Conservation (phyloP, 192 early-diverging fungal genomes). For the Kickxella alabastrina region DNA sequence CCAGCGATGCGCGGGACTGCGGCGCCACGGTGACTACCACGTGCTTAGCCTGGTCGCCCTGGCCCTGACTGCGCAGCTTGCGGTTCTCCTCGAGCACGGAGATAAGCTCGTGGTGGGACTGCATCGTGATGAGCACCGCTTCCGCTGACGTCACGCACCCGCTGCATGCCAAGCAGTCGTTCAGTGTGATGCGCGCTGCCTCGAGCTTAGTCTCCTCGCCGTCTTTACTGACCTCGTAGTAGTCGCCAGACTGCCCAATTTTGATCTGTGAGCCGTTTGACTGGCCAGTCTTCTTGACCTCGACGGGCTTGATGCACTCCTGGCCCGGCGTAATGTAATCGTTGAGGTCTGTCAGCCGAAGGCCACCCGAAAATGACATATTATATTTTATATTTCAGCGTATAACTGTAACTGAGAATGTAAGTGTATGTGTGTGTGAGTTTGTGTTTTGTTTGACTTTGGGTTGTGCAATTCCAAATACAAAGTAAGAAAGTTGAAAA, state of each 20-base stretch:
- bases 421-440: not conserved
- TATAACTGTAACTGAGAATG: not conserved
- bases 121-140: conserved; percentile 86
- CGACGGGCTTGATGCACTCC: conserved; percentile 95
- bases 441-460: too few species aligned
- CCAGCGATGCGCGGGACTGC: conserved; percentile 87
- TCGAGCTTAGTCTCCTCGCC: conserved; percentile 84
- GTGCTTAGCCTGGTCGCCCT: conserved; percentile 15
- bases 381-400: not conserved
- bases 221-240: conserved; percentile 88
- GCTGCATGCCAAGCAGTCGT: conserved; percentile 98
- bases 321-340: conserved; percentile 97
- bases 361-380: conserved; percentile 83
- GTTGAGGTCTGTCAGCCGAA: conserved; percentile 90
- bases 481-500: not conserved
- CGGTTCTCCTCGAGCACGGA: conserved; percentile 43
- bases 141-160: conserved; percentile 99
- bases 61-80: conserved; percentile 13
- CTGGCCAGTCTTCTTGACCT: conserved; percentile 62
- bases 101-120: conserved; percentile 84
- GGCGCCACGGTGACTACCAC: conserved; percentile 88
- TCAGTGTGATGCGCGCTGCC: conserved; percentile 80
- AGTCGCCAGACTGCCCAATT: conserved; percentile 69
- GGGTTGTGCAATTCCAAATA: too few species aligned
- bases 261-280: conserved; percentile 67